Evolutionary conservation across 2,329 filamentous ascomycete species (phyloP).

Genomic region (Madurella fahalii): DNA sequence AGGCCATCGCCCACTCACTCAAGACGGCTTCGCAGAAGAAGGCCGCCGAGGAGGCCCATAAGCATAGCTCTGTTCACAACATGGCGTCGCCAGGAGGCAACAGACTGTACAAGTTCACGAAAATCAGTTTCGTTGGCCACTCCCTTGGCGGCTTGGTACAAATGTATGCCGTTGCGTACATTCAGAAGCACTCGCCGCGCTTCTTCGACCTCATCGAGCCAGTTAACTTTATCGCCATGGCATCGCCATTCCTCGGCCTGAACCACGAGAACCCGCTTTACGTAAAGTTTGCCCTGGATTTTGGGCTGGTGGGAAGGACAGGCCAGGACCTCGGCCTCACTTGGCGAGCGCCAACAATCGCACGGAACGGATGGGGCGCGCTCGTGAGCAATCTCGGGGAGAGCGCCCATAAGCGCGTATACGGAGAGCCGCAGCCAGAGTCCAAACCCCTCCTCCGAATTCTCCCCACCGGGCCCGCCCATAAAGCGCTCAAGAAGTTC

Average conservation of each 20-base stretch:
- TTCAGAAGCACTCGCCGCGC: slow-evolving; percentile 87
- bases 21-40: slow-evolving; percentile 39
- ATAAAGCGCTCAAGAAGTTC: slow-evolving; percentile 81
- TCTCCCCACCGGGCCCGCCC: slow-evolving; percentile 84
- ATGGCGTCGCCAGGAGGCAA: slow-evolving; percentile 31
- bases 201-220: slow-evolving; percentile 86
- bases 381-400: slow-evolving; percentile 77
- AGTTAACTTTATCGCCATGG: slow-evolving; percentile 84
- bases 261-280: slow-evolving; percentile 98
- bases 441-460: slow-evolving; percentile 87
- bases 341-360: slow-evolving; percentile 84
- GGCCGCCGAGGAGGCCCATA: slow-evolving; percentile 34
- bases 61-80: slow-evolving; percentile 50
- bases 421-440: slow-evolving; percentile 63
- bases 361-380: slow-evolving; percentile 81
- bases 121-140: slow-evolving; percentile 92
- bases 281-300: slow-evolving; percentile 93
- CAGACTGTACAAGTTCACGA: slow-evolving; percentile 77
- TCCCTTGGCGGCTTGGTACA: slow-evolving; percentile 87
- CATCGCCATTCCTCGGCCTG: slow-evolving; percentile 81
- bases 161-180: slow-evolving; percentile 92
- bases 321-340: slow-evolving; percentile 92
- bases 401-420: slow-evolving; percentile 57
- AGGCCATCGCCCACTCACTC: slow-evolving; percentile 39
- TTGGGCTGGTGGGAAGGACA: slow-evolving; percentile 91